Evolutionary conservation across 805 yeast genomes (phyloP).

Genomic region (Ogataea minuta): DNA sequence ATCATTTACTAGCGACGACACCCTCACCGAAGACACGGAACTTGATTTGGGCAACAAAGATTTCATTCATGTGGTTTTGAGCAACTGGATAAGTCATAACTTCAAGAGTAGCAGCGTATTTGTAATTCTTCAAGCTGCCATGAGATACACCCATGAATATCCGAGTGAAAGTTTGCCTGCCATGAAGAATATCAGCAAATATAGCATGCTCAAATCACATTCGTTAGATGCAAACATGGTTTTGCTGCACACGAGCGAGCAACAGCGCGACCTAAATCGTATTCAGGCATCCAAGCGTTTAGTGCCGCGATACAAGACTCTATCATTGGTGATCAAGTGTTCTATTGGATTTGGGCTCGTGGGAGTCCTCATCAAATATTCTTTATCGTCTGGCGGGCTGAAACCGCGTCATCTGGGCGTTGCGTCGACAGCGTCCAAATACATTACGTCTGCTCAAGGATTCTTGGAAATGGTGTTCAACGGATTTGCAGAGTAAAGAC

Average conservation of each 20-base stretch:
- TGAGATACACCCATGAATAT: constrained; percentile 10
- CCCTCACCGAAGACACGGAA: constrained; percentile 20
- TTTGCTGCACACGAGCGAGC: constrained; percentile 15
- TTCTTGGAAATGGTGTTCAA: constrained; percentile 16
- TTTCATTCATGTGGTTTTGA: constrained; percentile 28
- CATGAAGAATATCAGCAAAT: constrained; percentile 12
- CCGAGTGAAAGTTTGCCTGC: constrained; percentile 8
- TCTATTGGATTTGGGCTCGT: constrained; percentile 23
- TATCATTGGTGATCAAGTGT: constrained; percentile 19
- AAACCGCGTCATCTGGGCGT: constrained; percentile 14
- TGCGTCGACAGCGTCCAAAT: constrained; percentile 4
- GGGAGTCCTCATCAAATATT: constrained; percentile 16
- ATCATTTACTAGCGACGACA: constrained; percentile 28
- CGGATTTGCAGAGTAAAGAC: constrained; percentile 11
- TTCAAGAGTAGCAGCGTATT: constrained; percentile 26
- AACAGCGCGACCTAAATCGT: constrained; percentile 3
- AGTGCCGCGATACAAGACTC: constrained; percentile 12
- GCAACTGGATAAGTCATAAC: constrained; percentile 29
- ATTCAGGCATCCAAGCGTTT: constrained; percentile 5
- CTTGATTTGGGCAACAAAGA: constrained; percentile 25
- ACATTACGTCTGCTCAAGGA: constrained; percentile 10
- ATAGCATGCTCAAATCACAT: constrained; percentile 23
- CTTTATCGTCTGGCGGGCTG: constrained; percentile 11
- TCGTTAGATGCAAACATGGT: constrained; percentile 13
- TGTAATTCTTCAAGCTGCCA: constrained; percentile 27